Evolutionary conservation across 257 asterid genomes (phyloP).

Genomic region (Primulina tabacum): DNA sequence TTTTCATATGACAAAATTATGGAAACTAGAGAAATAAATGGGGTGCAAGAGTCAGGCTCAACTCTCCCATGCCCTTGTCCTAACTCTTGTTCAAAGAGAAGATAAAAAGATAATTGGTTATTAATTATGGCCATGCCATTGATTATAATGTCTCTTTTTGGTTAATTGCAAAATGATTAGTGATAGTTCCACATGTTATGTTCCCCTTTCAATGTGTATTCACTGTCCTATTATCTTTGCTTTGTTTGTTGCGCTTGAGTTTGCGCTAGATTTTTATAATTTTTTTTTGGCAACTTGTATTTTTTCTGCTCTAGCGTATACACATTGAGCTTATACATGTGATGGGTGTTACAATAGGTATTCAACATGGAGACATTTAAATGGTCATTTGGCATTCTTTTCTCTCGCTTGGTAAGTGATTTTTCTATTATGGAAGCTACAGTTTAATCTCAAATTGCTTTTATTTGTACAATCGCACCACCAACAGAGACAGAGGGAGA

Average conservation of each 20-base stretch:
- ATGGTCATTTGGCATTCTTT: constrained; percentile 94
- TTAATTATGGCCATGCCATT: background rate
- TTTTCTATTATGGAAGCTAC: background rate
- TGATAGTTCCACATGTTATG: background rate
- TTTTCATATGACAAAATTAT: background rate
- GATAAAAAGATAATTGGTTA: background rate
- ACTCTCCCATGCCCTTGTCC: background rate
- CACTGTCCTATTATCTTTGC: constrained; percentile 1
- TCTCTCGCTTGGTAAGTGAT: constrained; percentile 87
- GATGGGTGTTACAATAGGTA: constrained; percentile 45
- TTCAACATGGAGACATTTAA: constrained; percentile 80
- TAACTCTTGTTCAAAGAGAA: background rate
- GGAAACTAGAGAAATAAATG: background rate
- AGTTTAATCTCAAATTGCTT: background rate
- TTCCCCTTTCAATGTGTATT: background rate
- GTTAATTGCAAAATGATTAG: background rate
- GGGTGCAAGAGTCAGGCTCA: background rate
- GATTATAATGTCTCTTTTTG: too few species aligned
- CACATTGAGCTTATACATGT: constrained; percentile 14
- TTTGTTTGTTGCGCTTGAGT: constrained; percentile 11
- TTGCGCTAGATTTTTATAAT: background rate
- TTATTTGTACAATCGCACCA: background rate
- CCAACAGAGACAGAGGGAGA: background rate
- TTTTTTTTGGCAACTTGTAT: background rate
- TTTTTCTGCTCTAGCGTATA: constrained; percentile 6